Conservation (phyloP, 2,329 filamentous ascomycete species). For the Phialophora chinensis region DNA sequence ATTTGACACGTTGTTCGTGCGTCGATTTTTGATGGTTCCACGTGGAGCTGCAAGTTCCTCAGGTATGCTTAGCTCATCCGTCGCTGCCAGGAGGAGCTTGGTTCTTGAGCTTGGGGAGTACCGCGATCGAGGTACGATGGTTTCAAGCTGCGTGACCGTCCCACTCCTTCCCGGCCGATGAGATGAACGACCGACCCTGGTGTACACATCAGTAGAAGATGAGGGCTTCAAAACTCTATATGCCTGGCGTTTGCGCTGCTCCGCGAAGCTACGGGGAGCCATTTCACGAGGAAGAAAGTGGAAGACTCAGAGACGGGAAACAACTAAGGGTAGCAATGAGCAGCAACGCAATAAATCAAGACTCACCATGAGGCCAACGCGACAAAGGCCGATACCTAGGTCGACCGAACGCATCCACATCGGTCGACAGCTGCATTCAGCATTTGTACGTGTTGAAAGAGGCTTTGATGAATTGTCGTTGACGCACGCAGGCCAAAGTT, state of each 20-base stretch:
- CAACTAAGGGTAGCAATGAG: conserved; percentile 1
- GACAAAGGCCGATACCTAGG: conserved; percentile 18
- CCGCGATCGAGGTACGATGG: background rate
- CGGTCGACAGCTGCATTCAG: conserved; percentile 20
- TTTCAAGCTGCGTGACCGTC: conserved; percentile 7
- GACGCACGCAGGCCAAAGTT: conserved; percentile 8
- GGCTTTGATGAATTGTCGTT: conserved; percentile 5
- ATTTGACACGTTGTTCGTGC: background rate
- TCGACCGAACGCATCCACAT: conserved; percentile 10
- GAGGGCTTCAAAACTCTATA: background rate
- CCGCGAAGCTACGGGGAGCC: conserved; percentile 13
- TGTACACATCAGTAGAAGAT: background rate
- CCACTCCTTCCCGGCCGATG: background rate
- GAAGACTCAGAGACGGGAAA: conserved; percentile 1
- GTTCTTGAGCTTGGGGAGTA: conserved; percentile 4
- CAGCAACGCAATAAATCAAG: conserved; percentile 25
- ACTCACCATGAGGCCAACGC: conserved; percentile 12
- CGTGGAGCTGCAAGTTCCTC: background rate
- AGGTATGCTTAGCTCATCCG: background rate
- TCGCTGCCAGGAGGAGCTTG: conserved; percentile 3
- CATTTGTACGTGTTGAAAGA: conserved; percentile 5
- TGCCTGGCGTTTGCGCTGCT: background rate
- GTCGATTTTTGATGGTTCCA: background rate
- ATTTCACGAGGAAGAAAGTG: conserved; percentile 12
- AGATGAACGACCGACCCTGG: background rate